These are phyloP conservation scores for Phallus indusiatus DNA, from an alignment of 768 basidiomycete genomes.

Conservation along the genomic window DNA sequence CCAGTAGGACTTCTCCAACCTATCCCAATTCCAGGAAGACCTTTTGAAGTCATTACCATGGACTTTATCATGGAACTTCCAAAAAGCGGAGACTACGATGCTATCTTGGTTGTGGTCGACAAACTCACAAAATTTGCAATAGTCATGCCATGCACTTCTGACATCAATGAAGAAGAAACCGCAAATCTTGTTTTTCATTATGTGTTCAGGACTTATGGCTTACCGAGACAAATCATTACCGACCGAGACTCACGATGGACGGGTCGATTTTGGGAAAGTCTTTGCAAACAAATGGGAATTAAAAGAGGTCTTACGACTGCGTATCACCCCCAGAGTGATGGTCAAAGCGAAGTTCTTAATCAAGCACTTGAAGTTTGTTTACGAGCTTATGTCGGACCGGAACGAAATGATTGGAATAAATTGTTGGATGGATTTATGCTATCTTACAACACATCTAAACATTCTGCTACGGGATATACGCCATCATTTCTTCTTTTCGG, in stretches of 20 bases:
- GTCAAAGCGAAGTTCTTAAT: slow-evolving; percentile 28
- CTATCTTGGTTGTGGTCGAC: slow-evolving; percentile 15
- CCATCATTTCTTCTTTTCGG: slow-evolving; percentile 23
- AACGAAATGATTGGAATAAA: slow-evolving; percentile 19
- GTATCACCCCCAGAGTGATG: slow-evolving; percentile 23
- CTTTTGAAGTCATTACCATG: slow-evolving; percentile 16
- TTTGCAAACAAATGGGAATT: neutral
- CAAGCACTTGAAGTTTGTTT: slow-evolving; percentile 23
- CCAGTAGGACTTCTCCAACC: slow-evolving; percentile 1
- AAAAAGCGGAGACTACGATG: slow-evolving; percentile 11
- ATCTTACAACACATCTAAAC: slow-evolving; percentile 23
- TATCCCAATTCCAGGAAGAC: slow-evolving; percentile 4
- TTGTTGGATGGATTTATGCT: slow-evolving; percentile 18
- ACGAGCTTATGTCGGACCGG: slow-evolving; percentile 20
- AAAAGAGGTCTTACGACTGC: slow-evolving; percentile 8
- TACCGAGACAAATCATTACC: slow-evolving; percentile 10
- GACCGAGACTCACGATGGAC: neutral
- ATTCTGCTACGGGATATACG: slow-evolving; percentile 19
- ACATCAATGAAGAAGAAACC: slow-evolving; percentile 22
- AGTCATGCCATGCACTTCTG: slow-evolving; percentile 29
- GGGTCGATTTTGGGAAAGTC: neutral
- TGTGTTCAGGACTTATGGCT: neutral
- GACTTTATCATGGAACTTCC: slow-evolving; percentile 20
- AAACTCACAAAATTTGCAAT: slow-evolving; percentile 25
- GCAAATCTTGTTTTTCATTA: slow-evolving; percentile 22